Conservation (phyloP, 176 grass and related monocot species). For the Triticum turgidum region DNA sequence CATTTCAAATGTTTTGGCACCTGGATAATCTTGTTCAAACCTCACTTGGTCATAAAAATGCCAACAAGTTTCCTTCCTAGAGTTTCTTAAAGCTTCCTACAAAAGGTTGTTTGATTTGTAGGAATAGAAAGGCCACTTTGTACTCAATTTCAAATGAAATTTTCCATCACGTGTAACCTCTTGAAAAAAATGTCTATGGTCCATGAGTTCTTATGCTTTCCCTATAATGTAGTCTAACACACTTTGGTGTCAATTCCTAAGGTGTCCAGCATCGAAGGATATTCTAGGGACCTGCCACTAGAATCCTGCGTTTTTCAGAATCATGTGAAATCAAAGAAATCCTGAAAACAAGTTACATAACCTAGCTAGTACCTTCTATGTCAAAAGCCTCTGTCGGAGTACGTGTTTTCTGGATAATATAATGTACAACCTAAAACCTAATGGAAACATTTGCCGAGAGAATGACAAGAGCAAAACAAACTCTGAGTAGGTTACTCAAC, state of each 20-base stretch:
- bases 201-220: not conserved
- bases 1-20: not conserved
- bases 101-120: not conserved
- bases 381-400: not conserved
- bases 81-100: not conserved
- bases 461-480: conserved; percentile 7
- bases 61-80: not conserved
- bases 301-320: not conserved
- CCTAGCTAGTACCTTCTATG: not conserved
- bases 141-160: not conserved
- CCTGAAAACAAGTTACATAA: conserved; percentile 2
- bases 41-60: not conserved
- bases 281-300: not conserved
- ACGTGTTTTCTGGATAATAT: not conserved
- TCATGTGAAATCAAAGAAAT: not conserved
- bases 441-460: not conserved
- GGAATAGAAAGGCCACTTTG: not conserved
- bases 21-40: not conserved
- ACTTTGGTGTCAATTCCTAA: not conserved
- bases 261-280: not conserved
- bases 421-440: not conserved
- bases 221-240: not conserved
- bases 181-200: not conserved
- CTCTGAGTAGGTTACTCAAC: conserved; percentile 38
- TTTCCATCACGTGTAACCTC: not conserved